Base-by-base conservation (phyloP, 495 filamentous ascomycete genomes). In the Penicillium coffeae region DNA sequence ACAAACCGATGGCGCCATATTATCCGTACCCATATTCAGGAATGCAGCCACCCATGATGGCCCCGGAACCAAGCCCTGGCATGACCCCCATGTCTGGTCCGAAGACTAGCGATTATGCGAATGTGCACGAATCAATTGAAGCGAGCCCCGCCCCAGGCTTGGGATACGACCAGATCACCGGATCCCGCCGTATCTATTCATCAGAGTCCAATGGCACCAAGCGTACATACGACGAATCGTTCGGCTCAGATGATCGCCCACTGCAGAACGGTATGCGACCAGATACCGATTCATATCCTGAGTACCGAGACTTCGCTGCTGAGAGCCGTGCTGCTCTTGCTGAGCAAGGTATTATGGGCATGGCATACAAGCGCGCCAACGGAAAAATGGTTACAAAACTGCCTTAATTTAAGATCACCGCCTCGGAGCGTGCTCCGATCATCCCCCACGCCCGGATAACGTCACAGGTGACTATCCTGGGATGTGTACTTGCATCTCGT, bases 201-300 rank as follows among this genome's bases (percentile, higher is more conserved):
- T 67, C 66, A 0, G 64, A 57, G 8, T 55, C 56, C 0, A 48
- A 50, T 9, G 43, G 64, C 21, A 38, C 58, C 33, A 75, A 75
- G 38, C 65, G 72, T 14, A 57, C 63, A 0, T 65, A 75, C 42
- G 69, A 70, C 38, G 70, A 75, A 32, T 61, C 69, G 2, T 75
- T 75, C 35, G 72, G 70, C 2, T 51, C 58, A 32, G 64, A 71
- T 41, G 68, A 75, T 0, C 63, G 68, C 13, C 58, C 75, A 3
- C 65, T 79, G 38, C 64, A 71, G 38, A 76, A 81, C 54, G 77
- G 77, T 40, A 74, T 74, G 68, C 74, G 79, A 18, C 75, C 75
- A 8, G 66, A 69, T 41, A 58, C 54, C n/a, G 66, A 72, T 13
- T 40, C 60, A 14, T 62, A 68, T 42, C 47, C 62, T 3, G 44